Base-by-base conservation (phyloP, 2,329 filamentous ascomycete species). In the Aspergillus hiratsukae region DNA sequence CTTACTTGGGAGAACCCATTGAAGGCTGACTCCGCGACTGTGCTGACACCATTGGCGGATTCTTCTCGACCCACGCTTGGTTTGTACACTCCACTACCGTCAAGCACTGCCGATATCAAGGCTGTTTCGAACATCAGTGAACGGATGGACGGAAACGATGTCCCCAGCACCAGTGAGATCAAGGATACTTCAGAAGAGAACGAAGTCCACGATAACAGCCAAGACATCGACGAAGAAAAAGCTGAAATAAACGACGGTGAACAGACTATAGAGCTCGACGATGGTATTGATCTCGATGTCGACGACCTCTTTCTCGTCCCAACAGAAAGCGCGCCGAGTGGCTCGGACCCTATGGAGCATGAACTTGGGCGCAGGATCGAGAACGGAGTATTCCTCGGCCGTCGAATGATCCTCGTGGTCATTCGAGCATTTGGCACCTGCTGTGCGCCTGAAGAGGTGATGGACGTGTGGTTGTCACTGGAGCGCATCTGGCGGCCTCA, bases 361-460 rank as follows among this genome's bases (percentile, higher is more conserved):
- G 59, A 66, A 3, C 52, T 70, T 11, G 67, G 70, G 27, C 64
- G 60, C 37, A 68, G 67, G 48, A 64, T 75, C 19, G 71, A 75
- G 37, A 75, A 76, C 55, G 71, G 70, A 3, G 68, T 76, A 11
- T 76, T 76, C 51, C 60, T 77, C 8, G 74, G 75, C n/a, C 72
- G 73, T 25, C 69, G 68, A 48, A 70, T 76, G 61, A 69, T 75
- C 27, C 67, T 74, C 45, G 61, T 67, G 19, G 73, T 75, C 49
- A 59, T 77, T 28, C 72, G 70, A 43, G 75, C 75, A 4, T 76
- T 76, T 61, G 70, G 70, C 43, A 59, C 66, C 27, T 75, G 73
- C 54, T 72, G 69, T 53, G 69, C 69, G 9, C 68, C 67, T 6
- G 56, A 70, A 6, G 71, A 72, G 54, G 64, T 76, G 17, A 64